Base-by-base conservation (phyloP, 2,329 filamentous ascomycete genomes). In the Claviceps pusilla region DNA sequence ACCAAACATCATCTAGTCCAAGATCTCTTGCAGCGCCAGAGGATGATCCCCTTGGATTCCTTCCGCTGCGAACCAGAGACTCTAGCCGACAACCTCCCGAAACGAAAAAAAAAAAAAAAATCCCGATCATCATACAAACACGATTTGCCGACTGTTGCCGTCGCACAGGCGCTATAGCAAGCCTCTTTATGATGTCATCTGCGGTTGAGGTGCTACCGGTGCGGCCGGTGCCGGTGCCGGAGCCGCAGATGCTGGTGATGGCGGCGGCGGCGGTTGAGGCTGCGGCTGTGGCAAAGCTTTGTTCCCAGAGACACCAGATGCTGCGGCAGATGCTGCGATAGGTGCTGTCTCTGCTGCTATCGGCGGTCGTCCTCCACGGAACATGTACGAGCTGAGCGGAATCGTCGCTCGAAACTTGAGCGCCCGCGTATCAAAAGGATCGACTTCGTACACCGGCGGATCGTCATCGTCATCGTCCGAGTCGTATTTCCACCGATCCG, bases 401-500 rank as follows among this genome's bases (percentile, higher is more conserved):
- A 81, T 77, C 7, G 74, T 77, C n/a, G 79, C 76, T 43, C 81
- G 72, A 60, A 82, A 84, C 61, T 76, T 79, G 61, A 84, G 68
- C 28, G 79, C 76, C 28, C 73, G 71, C 16, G 76, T 77, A 61
- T 80, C 79, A 60, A 77, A 83, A 42, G 84, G 86, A 65, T 95
- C 89, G 55, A 90, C 77, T 54, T 84, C 78, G 72, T 89, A 89
- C 57, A 83, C 75, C 29, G 84, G 76, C 54, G 83, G 80, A 55
- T 89, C 86, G 52, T 90, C 86, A 49, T 94, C 88, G 59, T 91
- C 88, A 57, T 89, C 87, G 62, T 95, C 87, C 31, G 84, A 83
- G 64, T 94, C 88, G 70, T 88, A 95, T 70, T 89, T 94, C 79
- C 86, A 95, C 57, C 83, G 79, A 65, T 91, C 87, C 31, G 70